Conservation (phyloP, 2,329 filamentous ascomycete genomes). For the Ceratocystis eucalypticola region DNA sequence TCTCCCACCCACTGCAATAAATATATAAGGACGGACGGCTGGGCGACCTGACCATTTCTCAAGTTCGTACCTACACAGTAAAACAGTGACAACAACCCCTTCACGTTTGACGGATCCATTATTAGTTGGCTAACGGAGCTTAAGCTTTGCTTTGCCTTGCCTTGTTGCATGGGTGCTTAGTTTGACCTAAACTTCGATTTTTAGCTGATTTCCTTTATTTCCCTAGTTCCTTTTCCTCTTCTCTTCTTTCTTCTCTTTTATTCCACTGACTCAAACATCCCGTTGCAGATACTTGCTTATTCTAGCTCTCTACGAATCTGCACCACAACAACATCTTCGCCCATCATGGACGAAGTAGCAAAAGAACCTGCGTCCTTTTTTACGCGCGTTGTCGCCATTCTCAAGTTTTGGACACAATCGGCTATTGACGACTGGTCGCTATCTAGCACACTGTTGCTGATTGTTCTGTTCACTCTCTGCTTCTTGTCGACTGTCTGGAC, state of each 20-base stretch:
- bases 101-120: background rate
- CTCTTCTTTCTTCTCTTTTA: background rate
- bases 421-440: conserved; percentile 44
- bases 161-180: background rate
- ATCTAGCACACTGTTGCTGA: conserved; percentile 36
- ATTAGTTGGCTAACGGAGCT: background rate
- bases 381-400: conserved; percentile 40
- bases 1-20: background rate
- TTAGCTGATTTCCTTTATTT: background rate
- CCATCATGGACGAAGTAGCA: background rate
- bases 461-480: conserved; percentile 51
- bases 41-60: background rate
- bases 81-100: background rate
- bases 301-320: background rate
- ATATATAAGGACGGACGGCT: background rate
- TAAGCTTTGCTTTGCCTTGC: background rate
- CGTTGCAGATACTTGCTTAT: background rate
- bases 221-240: background rate
- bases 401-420: conserved; percentile 58
- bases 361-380: conserved; percentile 16
- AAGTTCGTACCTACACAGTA: background rate
- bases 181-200: background rate
- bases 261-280: background rate
- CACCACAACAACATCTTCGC: background rate
- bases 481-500: conserved; percentile 57